These are phyloP conservation scores for Acidomyces sp. DNA, from an alignment of 495 filamentous ascomycete species.

Conservation along the genomic window DNA sequence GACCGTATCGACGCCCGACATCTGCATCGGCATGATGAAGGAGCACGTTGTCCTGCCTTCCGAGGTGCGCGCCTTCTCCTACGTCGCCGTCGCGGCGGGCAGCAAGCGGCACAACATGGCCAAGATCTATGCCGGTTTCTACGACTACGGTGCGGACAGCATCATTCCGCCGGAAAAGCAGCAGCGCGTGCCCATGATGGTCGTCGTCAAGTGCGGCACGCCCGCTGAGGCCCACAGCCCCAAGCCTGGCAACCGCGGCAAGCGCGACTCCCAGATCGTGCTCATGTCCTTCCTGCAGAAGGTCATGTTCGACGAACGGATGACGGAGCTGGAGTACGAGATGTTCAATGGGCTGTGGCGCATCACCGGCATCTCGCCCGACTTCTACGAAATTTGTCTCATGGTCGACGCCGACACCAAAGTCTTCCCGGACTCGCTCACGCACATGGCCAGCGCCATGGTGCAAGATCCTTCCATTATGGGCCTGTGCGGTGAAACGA, in stretches of 20 bases:
- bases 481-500: constrained; percentile 97
- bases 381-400: constrained; percentile 93
- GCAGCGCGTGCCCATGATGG: constrained; percentile 98
- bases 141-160: constrained; percentile 80
- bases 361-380: constrained; percentile 90
- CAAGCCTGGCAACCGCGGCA: constrained; percentile 94
- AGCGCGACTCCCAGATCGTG: constrained; percentile 97
- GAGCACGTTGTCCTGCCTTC: constrained; percentile 67
- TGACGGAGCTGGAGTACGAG: constrained; percentile 99
- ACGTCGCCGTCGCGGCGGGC: constrained; percentile 90
- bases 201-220: constrained; percentile 91
- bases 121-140: constrained; percentile 95
- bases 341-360: constrained; percentile 99
- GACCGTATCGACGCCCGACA: constrained; percentile 73
- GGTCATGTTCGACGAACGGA: constrained; percentile 99
- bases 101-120: constrained; percentile 99
- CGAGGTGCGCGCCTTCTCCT: constrained; percentile 79
- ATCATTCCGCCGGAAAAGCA: constrained; percentile 74
- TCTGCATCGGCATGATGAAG: constrained; percentile 84
- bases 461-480: constrained; percentile 98
- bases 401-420: constrained; percentile 99
- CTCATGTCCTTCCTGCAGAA: constrained; percentile 99
- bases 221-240: constrained; percentile 64
- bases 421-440: constrained; percentile 93
- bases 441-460: constrained; percentile 98